Conservation (phyloP, 495 filamentous ascomycete species). For the Staphylotrichum tortipilum region DNA sequence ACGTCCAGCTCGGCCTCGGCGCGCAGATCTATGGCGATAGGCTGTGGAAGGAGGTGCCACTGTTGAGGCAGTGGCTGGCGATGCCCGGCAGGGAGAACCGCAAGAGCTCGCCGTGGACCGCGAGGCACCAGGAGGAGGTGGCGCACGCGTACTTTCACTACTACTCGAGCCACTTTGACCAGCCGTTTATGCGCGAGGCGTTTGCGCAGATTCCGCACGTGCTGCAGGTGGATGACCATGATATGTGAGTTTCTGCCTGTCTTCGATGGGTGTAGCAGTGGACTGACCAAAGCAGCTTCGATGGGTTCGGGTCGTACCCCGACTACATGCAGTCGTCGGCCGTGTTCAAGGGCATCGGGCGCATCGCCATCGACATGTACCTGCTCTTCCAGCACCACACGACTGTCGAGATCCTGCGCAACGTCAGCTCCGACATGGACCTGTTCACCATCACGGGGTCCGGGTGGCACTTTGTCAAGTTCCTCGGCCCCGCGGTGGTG, state of each 20-base stretch:
- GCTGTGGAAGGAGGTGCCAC: constrained; percentile 90
- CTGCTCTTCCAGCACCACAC: constrained; percentile 99
- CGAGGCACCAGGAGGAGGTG: constrained; percentile 88
- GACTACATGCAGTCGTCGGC: constrained; percentile 97
- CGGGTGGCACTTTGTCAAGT: constrained; percentile 98
- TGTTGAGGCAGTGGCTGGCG: constrained; percentile 85
- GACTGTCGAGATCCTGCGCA: constrained; percentile 83
- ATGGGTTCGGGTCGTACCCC: constrained; percentile 95
- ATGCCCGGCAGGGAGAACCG: constrained; percentile 86
- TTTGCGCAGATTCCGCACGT: constrained; percentile 97
- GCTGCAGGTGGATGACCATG: constrained; percentile 89
- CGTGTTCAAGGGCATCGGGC: constrained; percentile 96
- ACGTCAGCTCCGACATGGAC: constrained; percentile 74
- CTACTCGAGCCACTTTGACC: constrained; percentile 95
- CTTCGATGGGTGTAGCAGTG: background rate
- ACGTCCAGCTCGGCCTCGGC: constrained; percentile 82
- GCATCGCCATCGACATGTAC: constrained; percentile 97
- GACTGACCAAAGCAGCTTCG: constrained; percentile 56
- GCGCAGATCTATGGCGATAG: constrained; percentile 95
- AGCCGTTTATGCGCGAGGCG: constrained; percentile 83
- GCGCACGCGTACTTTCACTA: constrained; percentile 97
- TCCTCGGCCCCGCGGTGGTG: constrained; percentile 81
- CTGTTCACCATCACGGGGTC: constrained; percentile 95
- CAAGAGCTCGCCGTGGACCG: constrained; percentile 84
- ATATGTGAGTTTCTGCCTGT: constrained; percentile 67